These are phyloP conservation scores for Leccinum boreale DNA, from an alignment of 768 basidiomycete species.

Conservation along the genomic window DNA sequence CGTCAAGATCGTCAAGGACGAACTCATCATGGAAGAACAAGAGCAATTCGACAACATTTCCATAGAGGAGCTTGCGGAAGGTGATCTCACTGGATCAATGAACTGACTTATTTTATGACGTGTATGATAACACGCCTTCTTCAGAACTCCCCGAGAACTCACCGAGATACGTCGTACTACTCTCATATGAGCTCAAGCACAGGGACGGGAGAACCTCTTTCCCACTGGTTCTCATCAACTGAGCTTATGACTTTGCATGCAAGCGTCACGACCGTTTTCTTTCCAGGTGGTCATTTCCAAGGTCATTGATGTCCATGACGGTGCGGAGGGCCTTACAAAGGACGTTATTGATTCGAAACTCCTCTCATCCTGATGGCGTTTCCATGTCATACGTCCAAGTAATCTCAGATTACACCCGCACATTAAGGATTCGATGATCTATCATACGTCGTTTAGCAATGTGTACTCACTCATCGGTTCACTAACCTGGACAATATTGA, in stretches of 20 bases:
- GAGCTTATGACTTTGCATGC: conserved; percentile 81
- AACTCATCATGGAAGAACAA: conserved; percentile 78
- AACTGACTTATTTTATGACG: neutral
- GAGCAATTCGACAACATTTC: conserved; percentile 74
- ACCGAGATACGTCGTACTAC: conserved; percentile 73
- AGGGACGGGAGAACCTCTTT: conserved; percentile 80
- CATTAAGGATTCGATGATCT: neutral
- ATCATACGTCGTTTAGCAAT: neutral
- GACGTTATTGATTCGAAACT: conserved; percentile 65
- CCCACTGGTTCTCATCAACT: conserved; percentile 85
- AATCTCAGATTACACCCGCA: neutral
- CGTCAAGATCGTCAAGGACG: conserved; percentile 86
- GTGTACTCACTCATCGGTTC: neutral
- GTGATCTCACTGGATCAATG: conserved; percentile 36
- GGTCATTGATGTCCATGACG: conserved; percentile 79
- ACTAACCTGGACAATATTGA: neutral
- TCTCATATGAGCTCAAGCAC: conserved; percentile 81
- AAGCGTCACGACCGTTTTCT: conserved; percentile 39
- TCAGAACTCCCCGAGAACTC: conserved; percentile 84
- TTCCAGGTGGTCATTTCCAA: conserved; percentile 71
- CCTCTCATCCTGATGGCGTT: conserved; percentile 12
- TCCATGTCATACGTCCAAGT: neutral
- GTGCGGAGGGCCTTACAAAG: conserved; percentile 76
- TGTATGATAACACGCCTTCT: neutral
- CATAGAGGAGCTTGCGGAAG: conserved; percentile 85